A percentile compares a stretch with the other conserved stretches of the same genome.
Conservation (phyloP, 257 asterid genomes). For the Capsicum baccatum region DNA sequence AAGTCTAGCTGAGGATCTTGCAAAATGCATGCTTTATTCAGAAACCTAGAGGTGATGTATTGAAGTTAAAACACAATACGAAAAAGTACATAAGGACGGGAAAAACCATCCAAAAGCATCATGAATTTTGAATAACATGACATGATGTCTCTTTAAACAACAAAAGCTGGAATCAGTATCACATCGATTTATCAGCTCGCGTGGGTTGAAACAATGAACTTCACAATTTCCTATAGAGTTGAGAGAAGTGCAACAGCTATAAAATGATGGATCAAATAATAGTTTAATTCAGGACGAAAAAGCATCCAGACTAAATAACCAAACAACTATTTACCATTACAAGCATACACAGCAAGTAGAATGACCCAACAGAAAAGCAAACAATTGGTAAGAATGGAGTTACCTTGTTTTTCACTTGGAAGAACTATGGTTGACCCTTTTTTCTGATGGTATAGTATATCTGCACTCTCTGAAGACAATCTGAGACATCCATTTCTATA, state of each 20-base stretch:
- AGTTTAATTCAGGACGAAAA: neutral
- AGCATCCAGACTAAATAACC: neutral
- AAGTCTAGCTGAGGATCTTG: constrained; percentile 49
- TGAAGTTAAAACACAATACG: neutral
- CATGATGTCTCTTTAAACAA: neutral
- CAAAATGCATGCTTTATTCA: constrained; percentile 73
- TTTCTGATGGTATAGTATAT: constrained; percentile 44
- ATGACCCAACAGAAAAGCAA: neutral
- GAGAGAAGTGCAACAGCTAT: neutral
- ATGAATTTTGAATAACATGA: neutral
- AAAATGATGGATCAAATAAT: neutral
- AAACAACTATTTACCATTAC: neutral
- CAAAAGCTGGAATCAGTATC: neutral
- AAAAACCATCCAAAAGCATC: neutral
- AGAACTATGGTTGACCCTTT: constrained; percentile 40
- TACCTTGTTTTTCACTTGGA: constrained; percentile 67
- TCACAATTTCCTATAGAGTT: neutral
- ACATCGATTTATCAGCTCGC: neutral
- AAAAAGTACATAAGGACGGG: neutral
- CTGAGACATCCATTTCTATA: constrained; percentile 51
- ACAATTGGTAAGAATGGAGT: neutral
- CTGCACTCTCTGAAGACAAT: constrained; percentile 27
- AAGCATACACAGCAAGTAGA: neutral
- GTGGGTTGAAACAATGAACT: neutral
- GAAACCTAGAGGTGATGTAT: constrained; percentile 49